Base-by-base conservation (phyloP, 1,284 basidiomycete genomes). In the Tilletiaria anomala region DNA sequence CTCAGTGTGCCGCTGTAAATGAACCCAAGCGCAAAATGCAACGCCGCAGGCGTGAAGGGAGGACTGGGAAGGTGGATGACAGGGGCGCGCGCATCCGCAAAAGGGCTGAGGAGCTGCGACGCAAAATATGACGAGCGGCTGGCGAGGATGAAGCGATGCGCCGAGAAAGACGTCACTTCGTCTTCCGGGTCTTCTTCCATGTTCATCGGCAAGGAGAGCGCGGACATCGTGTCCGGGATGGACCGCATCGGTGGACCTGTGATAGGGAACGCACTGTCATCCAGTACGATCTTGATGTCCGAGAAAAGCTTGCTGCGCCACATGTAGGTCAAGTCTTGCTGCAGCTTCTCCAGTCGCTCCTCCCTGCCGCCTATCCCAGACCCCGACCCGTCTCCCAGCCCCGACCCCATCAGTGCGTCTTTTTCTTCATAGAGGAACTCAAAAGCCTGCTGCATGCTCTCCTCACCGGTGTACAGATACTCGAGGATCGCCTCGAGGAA, bases 11-110 rank as follows among this genome's bases (percentile, higher is more conserved):
- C 91, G 10, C 87, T 86, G 63, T 96, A 96, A 40, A 89, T 75
- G 68, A 81, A 89, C 12, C 89, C 89, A 20, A 97, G 77, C 19
- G 86, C 85, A 63, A 96, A 96, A 67, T 94, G 87, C 2, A 93
- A 72, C 0, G 87, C 84, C 0, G 88, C 83, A 0, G 89, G 83
- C 0, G 91, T 93, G 69, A 96, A 96, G 0, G 89, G 89, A 0
- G 89, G 88, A 20, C 49, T 46, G 2, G 59, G 59, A 5, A 62
- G 40, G n/a, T 40, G 43, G 20, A 62, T 16, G 4, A 48, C 44
- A 29, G 26, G 26, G 11, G 53, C 32, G 18, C 18, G 35, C 0
- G 54, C 33, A 29, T 61, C 58, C 2, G 58, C 39, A 0, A 82
- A 85, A 1, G 85, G 84, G 3, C 65, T 68, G 22, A 82, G 65